Percentiles rank a stretch among this genome's conserved stretches.
These are phyloP conservation scores for Ceratocystis lukuohia DNA, from an alignment of 2,329 filamentous ascomycete species.

Conservation along the genomic window DNA sequence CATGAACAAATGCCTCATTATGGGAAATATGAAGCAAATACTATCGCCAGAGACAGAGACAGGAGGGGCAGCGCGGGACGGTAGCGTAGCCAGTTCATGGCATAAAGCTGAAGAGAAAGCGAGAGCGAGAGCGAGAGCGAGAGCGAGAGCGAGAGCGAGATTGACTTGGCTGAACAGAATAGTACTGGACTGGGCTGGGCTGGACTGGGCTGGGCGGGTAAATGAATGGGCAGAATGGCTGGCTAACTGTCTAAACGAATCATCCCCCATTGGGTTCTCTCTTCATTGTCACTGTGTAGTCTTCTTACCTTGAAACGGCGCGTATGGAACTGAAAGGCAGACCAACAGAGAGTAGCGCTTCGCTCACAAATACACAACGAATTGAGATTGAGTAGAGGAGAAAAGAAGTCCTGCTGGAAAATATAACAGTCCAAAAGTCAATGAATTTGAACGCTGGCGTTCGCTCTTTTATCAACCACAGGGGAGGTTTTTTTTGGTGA, in stretches of 20 bases:
- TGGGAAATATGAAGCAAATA: too few relatives aligned
- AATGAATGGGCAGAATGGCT: too few relatives aligned
- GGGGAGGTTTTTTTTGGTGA: constrained; percentile 8
- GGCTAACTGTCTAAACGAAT: not conserved
- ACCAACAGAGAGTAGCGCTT: constrained; percentile 18
- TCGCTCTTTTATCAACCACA: constrained; percentile 12
- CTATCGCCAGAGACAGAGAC: too few relatives aligned
- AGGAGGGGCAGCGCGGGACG: not conserved
- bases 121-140: not conserved
- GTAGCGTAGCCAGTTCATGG: not conserved
- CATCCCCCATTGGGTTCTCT: too few relatives aligned
- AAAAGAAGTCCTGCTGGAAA: constrained; percentile 14
- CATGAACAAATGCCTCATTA: too few relatives aligned
- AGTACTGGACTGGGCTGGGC: not conserved
- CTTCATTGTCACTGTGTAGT: not conserved
- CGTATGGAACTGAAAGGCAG: constrained; percentile 18
- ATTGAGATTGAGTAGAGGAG: constrained; percentile 10
- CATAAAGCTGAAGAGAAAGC: not conserved
- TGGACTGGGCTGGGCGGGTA: not conserved
- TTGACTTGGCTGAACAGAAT: not conserved
- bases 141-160: not conserved
- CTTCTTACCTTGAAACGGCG: constrained; percentile 14
- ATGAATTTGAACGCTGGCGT: constrained; percentile 7
- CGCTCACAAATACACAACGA: constrained; percentile 16
- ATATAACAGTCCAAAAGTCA: constrained; percentile 15